Base-by-base conservation (phyloP, 768 basidiomycete species). In the Russula brevipes region DNA sequence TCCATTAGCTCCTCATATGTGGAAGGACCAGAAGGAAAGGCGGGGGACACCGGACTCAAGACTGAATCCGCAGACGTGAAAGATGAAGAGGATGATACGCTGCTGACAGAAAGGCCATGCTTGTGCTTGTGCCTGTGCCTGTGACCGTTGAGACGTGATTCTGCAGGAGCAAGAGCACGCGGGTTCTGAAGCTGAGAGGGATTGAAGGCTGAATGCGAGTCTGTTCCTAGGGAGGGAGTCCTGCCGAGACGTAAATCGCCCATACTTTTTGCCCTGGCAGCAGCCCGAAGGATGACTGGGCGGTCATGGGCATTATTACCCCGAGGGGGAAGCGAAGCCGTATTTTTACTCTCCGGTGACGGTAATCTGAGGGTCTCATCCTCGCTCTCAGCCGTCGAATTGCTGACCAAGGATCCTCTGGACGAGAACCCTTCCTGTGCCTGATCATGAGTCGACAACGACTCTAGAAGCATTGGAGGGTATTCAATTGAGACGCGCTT, bases 21-120 rank as follows among this genome's bases (percentile, higher is more conserved):
- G 42, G 85, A 84, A 51, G 88, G 85, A 4, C 92, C 92, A 44
- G 79, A 79, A 45, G 90, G 91, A 70, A 91, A 89, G 31, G 73
- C 59, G 9, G 83, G 79, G 3, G 83, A 77, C 24, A 78, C 74
- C 9, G 79, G 73, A 38, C 77, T 74, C n/a, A 70, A 73, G 30
- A 73, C 71, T 4, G 84, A 85, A 47, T 84, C 85, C 66, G 80
- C 76, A 50, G 87, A 87, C 38, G 87, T 88, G 67, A 81, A 77
- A 0, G 85, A 85, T 1, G 91, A 92, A 2, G 81, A 78, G 0
- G 90, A 90, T 0, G 87, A 85, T 50, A 81, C 79, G 71, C 89
- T 91, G 76, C 87, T 88, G 69, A 85, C 75, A 11, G 88, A 91
- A 50, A 75, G 68, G 62, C 72, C 70, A 24, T 64, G 65, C 66